Conservation (phyloP, 179 eudicot species). For the Amaranthus tricolor region DNA sequence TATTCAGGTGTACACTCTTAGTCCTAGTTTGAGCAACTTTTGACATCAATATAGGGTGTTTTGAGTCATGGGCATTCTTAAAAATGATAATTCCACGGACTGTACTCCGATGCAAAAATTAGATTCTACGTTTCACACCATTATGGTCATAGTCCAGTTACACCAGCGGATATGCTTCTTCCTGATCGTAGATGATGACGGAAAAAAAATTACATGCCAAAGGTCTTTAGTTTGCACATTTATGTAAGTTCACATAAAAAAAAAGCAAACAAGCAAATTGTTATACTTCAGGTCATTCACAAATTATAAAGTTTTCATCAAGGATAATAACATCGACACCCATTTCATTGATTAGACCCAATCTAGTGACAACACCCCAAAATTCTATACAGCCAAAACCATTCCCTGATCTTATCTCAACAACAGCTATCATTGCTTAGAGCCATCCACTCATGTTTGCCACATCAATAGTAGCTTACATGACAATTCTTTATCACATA, state of each 20-base stretch:
- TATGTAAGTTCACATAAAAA: constrained; percentile 2
- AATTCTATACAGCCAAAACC: background rate
- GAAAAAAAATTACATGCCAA: background rate
- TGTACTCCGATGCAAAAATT: too few species aligned
- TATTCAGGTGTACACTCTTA: too few species aligned
- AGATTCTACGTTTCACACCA: too few species aligned
- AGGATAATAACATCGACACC: background rate
- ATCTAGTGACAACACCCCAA: background rate
- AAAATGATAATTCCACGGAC: too few species aligned
- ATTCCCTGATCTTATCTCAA: background rate
- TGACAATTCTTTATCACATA: too few species aligned
- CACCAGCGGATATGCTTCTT: too few species aligned
- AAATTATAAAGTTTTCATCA: background rate
- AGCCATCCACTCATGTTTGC: too few species aligned
- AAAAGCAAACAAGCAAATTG: background rate
- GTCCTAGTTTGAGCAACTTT: too few species aligned
- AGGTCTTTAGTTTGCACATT: background rate
- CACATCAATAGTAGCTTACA: too few species aligned
- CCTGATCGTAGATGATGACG: background rate
- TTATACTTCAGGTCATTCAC: background rate
- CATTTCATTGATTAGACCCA: background rate
- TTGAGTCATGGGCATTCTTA: too few species aligned
- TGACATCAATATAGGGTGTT: too few species aligned
- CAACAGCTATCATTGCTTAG: background rate
- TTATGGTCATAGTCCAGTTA: too few species aligned